Percentiles rank a stretch among this genome's conserved stretches.
Conservation (phyloP, 495 filamentous ascomycete species). For the Penicillium manginii region DNA sequence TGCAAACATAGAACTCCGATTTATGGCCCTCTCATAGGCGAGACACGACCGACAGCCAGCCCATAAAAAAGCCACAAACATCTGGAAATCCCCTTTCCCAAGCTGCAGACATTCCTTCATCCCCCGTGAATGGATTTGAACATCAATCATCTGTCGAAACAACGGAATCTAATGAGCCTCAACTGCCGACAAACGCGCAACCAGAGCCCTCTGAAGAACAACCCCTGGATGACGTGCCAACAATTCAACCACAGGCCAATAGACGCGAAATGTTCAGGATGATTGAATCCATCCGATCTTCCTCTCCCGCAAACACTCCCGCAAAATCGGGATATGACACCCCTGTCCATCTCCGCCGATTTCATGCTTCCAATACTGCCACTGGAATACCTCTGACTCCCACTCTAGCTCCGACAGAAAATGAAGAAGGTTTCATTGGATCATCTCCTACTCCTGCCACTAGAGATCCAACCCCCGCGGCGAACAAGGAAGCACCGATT, state of each 20-base stretch:
- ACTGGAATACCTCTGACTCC: conserved; percentile 51
- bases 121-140: conserved; percentile 25
- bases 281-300: conserved; percentile 71
- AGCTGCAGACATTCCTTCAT: conserved; percentile 27
- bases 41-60: not conserved
- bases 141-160: conserved; percentile 6
- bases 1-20: not conserved
- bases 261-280: conserved; percentile 63
- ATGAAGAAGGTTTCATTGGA: conserved; percentile 66
- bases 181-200: conserved; percentile 13
- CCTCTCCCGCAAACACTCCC: conserved; percentile 45
- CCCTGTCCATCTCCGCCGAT: conserved; percentile 33
- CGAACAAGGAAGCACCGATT: conserved; percentile 21
- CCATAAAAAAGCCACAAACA: not conserved
- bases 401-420: conserved; percentile 42
- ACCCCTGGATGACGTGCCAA: not conserved
- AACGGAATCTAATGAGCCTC: conserved; percentile 19
- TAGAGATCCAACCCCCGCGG: conserved; percentile 38
- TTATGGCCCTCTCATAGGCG: not conserved
- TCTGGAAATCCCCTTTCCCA: not conserved
- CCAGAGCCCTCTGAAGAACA: conserved; percentile 3
- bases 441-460: conserved; percentile 82
- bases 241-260: conserved; percentile 54
- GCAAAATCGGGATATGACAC: conserved; percentile 43
- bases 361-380: conserved; percentile 24